Percentiles rank a stretch among this genome's conserved stretches.
Evolutionary conservation across 805 yeast genomes (phyloP).

Genomic region (Wickerhamomyces ciferrii): DNA sequence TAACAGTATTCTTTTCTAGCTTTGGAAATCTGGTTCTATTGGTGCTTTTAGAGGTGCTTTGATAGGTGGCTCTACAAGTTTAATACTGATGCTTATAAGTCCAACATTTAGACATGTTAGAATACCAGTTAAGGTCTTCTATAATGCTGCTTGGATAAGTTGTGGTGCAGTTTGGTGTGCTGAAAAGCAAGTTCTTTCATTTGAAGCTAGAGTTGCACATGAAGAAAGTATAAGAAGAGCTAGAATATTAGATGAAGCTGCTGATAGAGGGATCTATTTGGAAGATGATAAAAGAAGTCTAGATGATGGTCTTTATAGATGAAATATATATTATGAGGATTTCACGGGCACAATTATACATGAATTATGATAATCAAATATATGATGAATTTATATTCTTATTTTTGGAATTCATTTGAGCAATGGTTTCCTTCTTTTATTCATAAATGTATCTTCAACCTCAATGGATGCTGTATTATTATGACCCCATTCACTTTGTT

Average conservation of each 20-base stretch:
- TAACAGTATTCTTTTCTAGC: background rate
- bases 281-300: slow-evolving; percentile 25
- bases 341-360: no score
- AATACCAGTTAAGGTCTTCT: slow-evolving; percentile 34
- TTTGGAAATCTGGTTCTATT: slow-evolving; percentile 25
- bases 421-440: slow-evolving; percentile 1
- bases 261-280: slow-evolving; percentile 37
- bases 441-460: slow-evolving; percentile 16
- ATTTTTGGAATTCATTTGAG: background rate
- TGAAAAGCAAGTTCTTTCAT: slow-evolving; percentile 31
- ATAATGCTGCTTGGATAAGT: slow-evolving; percentile 35
- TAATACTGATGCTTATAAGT: slow-evolving; percentile 27
- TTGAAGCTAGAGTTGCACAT: slow-evolving; percentile 27
- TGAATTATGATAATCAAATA: background rate
- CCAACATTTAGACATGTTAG: slow-evolving; percentile 32
- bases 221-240: slow-evolving; percentile 30
- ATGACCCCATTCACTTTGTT: slow-evolving; percentile 19
- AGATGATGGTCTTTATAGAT: slow-evolving; percentile 6
- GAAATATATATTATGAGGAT: no score
- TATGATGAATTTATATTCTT: no score
- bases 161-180: slow-evolving; percentile 37
- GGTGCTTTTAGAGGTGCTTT: slow-evolving; percentile 39
- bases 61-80: slow-evolving; percentile 28
- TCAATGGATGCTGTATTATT: slow-evolving; percentile 7
- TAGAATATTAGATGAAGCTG: slow-evolving; percentile 35